Base-by-base conservation (phyloP, 768 basidiomycete species). In the Boletus eberwhitei region DNA sequence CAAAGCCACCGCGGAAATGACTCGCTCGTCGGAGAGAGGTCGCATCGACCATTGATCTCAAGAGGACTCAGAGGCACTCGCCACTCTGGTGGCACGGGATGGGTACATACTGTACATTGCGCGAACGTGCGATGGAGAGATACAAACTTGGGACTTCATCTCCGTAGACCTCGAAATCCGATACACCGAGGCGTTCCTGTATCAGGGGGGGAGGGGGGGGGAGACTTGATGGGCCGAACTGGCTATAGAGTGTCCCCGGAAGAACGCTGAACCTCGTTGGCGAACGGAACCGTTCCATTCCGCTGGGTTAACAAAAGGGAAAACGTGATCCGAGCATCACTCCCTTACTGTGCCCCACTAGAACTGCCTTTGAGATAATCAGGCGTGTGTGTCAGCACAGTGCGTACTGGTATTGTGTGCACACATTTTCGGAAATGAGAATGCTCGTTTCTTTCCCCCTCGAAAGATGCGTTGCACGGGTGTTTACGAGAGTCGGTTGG, bases 111-210 rank as follows among this genome's bases (percentile, higher is more conserved):
- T 35, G 54, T 64, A 55, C 57, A 57, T 54, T 54, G 59, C 24
- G 34, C 59, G 57, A 67, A 69, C 64, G 61, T 64, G 67, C 57
- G 64, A 69, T 61, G 50, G 40, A 54, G 37, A 58, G 55, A 54
- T 57, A 47, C 55, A 61, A 55, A 52, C 49, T 54, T 21, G 26
- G 57, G 52, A 17, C 45, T 67, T 67, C 67, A 67, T 67, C 55
- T 67, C 65, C 65, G 65, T 42, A 59, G 26, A 43, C 50, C 48
- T 55, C 65, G 67, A 59, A 50, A 48, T 57, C 67, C 65, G 67
- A 36, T 48, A 43, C 42, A 54, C 65, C 66, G 65, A 67, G 65
- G 65, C 43, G 61, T 67, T 67, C 65, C 67, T 66, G 59, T 54
- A 21, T 24, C 55, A 55, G 58, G 62, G 55, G 58, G 1, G 29